phyloP scores from a whole-genome alignment of 2,329 filamentous ascomycete species.

The Clarireedia monteithiana region DNA sequence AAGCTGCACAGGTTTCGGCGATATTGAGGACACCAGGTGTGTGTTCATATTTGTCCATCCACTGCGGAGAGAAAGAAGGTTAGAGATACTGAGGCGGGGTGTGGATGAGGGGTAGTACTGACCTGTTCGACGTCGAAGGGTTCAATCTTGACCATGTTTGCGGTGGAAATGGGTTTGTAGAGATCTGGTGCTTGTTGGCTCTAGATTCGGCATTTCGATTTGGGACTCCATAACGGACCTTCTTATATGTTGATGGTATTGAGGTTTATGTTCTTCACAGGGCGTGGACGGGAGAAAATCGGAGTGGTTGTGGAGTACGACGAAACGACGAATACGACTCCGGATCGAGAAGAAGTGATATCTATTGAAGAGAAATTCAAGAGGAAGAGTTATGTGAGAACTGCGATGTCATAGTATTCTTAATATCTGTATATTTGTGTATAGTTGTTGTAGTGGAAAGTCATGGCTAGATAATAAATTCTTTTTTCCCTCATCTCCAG shows the following conservation, averaged over 20 bases:
- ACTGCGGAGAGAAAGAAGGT: slow-evolving; percentile 31
- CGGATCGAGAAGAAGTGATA: too few species aligned
- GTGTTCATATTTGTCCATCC: slow-evolving; percentile 55
- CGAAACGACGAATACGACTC: too few species aligned
- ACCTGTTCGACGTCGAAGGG: slow-evolving; percentile 67
- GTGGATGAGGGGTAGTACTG: slow-evolving; percentile 22
- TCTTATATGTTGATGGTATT: background rate
- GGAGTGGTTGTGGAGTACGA: background rate
- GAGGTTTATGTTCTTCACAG: background rate
- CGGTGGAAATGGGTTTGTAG: background rate
- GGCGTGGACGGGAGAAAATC: background rate
- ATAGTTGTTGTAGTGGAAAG: too few species aligned
- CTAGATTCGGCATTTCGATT: slow-evolving; percentile 7
- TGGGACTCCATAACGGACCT: slow-evolving; percentile 13
- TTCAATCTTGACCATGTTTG: slow-evolving; percentile 47
- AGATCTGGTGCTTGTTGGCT: slow-evolving; percentile 8
- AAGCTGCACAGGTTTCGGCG: slow-evolving; percentile 71
- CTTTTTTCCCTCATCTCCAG: background rate
- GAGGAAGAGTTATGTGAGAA: too few species aligned
- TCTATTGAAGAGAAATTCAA: too few species aligned
- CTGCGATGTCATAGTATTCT: too few species aligned
- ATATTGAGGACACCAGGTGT: slow-evolving; percentile 58
- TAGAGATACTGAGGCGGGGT: slow-evolving; percentile 7
- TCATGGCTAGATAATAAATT: background rate
- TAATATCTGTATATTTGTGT: too few species aligned